These are phyloP conservation scores for Blastobotrys attinorum DNA, from an alignment of 805 yeast species.

Conservation along the genomic window DNA sequence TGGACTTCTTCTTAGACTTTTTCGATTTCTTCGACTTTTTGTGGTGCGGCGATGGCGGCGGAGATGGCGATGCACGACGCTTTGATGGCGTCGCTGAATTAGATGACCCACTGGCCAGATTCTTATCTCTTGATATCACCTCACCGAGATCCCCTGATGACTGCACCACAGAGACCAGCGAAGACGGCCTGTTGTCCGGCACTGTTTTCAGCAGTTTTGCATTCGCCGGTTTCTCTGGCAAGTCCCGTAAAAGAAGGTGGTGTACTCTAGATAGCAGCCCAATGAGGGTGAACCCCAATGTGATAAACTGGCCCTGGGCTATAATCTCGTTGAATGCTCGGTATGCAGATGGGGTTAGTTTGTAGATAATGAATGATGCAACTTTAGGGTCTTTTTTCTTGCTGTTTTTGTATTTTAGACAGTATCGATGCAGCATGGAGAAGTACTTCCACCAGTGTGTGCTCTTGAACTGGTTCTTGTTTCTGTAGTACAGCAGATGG, in stretches of 20 bases:
- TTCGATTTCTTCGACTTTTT: slow-evolving; percentile 9
- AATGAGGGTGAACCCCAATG: slow-evolving; percentile 61
- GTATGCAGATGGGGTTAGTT: slow-evolving; percentile 42
- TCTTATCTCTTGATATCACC: slow-evolving; percentile 18
- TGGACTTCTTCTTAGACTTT: slow-evolving; percentile 31
- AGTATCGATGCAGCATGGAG: slow-evolving; percentile 50
- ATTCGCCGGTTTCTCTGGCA: no score
- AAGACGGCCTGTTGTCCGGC: no score
- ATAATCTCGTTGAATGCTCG: slow-evolving; percentile 59
- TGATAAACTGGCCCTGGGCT: slow-evolving; percentile 68
- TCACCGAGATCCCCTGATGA: no score
- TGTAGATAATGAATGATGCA: slow-evolving; percentile 27
- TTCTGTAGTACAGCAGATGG: slow-evolving; percentile 60
- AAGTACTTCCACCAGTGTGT: slow-evolving; percentile 73
- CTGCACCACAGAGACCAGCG: no score
- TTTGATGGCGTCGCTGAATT: no score
- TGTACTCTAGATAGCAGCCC: slow-evolving; percentile 47
- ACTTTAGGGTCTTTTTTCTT: slow-evolving; percentile 6
- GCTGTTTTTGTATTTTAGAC: slow-evolving; percentile 10
- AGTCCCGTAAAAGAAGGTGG: slow-evolving; percentile 15
- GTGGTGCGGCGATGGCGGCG: no score
- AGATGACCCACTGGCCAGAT: no score
- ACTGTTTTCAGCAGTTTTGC: no score
- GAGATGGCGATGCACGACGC: no score
- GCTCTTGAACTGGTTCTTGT: slow-evolving; percentile 66